These are phyloP conservation scores for Corynespora cassiicola DNA, from an alignment of 2,329 filamentous ascomycete species.

Conservation along the genomic window DNA sequence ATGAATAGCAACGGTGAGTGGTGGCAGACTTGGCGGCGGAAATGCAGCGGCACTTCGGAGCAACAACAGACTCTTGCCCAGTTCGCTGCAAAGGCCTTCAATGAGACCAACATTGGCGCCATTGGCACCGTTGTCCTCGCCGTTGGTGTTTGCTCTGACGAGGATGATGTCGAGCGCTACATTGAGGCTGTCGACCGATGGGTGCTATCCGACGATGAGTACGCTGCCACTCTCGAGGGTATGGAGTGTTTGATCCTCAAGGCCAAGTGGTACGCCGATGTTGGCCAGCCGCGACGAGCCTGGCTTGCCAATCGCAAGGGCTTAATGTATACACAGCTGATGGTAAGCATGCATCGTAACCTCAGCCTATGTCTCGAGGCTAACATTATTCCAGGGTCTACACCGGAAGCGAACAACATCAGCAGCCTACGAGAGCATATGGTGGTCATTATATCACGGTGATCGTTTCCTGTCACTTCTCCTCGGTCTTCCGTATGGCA, in stretches of 20 bases:
- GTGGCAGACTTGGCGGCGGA: conserved; percentile 52
- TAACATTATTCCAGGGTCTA: conserved; percentile 38
- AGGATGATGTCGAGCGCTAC: conserved; percentile 54
- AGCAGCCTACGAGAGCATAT: conserved; percentile 44
- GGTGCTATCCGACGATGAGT: conserved; percentile 58
- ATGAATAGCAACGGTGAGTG: conserved; percentile 46
- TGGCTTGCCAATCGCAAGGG: conserved; percentile 61
- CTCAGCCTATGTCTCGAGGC: not conserved
- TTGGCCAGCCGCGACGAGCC: conserved; percentile 61
- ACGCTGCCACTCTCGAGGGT: conserved; percentile 57
- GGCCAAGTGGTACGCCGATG: conserved; percentile 61
- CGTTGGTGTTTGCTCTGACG: conserved; percentile 47
- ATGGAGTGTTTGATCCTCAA: conserved; percentile 61
- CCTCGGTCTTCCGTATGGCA: conserved; percentile 60
- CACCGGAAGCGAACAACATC: conserved; percentile 45
- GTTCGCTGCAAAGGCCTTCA: conserved; percentile 54
- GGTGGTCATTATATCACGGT: conserved; percentile 48
- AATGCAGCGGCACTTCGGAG: conserved; percentile 50
- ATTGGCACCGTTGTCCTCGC: conserved; percentile 44
- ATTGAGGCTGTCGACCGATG: conserved; percentile 55
- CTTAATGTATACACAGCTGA: conserved; percentile 59
- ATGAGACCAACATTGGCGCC: conserved; percentile 48
- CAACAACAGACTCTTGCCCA: conserved; percentile 43
- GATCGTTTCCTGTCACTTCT: conserved; percentile 61
- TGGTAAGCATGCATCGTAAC: conserved; percentile 46